A percentile compares a stretch with the other conserved stretches of the same genome.
phyloP scores from a whole-genome alignment of 2,329 filamentous ascomycete genomes.

The Chaetomium sp. region DNA sequence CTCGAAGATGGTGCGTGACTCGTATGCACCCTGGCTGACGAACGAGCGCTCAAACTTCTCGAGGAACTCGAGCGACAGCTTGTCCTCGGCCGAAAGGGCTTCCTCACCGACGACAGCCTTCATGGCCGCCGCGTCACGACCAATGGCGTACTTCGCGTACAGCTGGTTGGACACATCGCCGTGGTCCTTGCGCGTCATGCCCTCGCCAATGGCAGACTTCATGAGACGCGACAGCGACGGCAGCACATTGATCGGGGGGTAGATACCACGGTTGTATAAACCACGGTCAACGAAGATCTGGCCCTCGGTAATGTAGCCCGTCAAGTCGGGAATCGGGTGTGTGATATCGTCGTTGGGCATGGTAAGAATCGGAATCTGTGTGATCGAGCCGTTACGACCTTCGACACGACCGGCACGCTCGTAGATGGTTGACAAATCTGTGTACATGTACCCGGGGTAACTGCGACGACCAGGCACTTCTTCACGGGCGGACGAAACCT shows the following conservation, averaged over 20 bases:
- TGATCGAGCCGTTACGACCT: conserved; percentile 96
- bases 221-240: conserved; percentile 98
- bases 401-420: conserved; percentile 96
- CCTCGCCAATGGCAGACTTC: conserved; percentile 99
- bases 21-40: conserved; percentile 87
- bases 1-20: conserved; percentile 85
- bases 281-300: conserved; percentile 97
- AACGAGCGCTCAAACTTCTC: conserved; percentile 98
- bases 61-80: conserved; percentile 95
- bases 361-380: conserved; percentile 96
- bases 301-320: conserved; percentile 97
- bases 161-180: conserved; percentile 98
- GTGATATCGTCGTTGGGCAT: conserved; percentile 99
- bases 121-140: conserved; percentile 96
- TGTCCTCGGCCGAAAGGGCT: conserved; percentile 90
- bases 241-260: conserved; percentile 97
- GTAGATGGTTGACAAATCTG: conserved; percentile 99
- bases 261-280: conserved; percentile 93
- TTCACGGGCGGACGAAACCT: conserved; percentile 95
- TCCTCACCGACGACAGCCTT: conserved; percentile 99
- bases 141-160: conserved; percentile 99
- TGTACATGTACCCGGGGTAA: conserved; percentile 99
- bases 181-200: conserved; percentile 93
- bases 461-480: conserved; percentile 98
- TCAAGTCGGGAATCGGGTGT: conserved; percentile 96